Base-by-base conservation (phyloP, 768 basidiomycete genomes). In the Amanita phalloides region DNA sequence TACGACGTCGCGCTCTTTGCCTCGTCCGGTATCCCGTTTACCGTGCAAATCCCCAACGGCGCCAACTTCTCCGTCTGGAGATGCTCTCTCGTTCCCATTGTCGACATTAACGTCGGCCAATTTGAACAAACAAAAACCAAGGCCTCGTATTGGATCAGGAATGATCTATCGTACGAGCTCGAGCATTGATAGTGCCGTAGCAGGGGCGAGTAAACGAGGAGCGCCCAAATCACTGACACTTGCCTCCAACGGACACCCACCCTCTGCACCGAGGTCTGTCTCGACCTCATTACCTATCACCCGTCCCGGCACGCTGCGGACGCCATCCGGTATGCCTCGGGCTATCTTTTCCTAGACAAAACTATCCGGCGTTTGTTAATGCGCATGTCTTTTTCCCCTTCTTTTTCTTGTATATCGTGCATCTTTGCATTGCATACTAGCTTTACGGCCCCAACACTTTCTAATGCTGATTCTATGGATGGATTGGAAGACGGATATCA, bases 61-160 rank as follows among this genome's bases (percentile, higher is more conserved):
- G 5, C 42, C 56, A 9, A 35, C 43, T 9, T 17, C 30, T 9
- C 45, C 56, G 7, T 54, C 54, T 9, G 37, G 58, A 26, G 37
- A 51, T 8, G 53, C 45, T 54, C 11, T 48, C 13, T 43, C 42
- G 30, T 53, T 52, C 10, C 26, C 47, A 38, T 20, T 30, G n/a
- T 30, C 58, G 7, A 33, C 48, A 32, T 52, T 44, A 11, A 39
- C 54, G 38, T 39, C 54, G 17, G 11, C 56, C 36, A 39, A 52
- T 4, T 21, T 50, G 21, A 50, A 38, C 5, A 38, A 55, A 45
- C 53, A 60, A 3, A 65, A 69, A 13, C 79, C 77, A 17, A 75
- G 67, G 55, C 81, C 83, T 8, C 64, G 83, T 26, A 84, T 77
- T 8, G 82, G 82, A 5, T 81, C 82, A 9, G 82, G 82, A n/a